A percentile compares a stretch with the other conserved stretches of the same genome.
Conservation (phyloP, 2,329 filamentous ascomycete genomes). For the Zymoseptoria ardabiliae region DNA sequence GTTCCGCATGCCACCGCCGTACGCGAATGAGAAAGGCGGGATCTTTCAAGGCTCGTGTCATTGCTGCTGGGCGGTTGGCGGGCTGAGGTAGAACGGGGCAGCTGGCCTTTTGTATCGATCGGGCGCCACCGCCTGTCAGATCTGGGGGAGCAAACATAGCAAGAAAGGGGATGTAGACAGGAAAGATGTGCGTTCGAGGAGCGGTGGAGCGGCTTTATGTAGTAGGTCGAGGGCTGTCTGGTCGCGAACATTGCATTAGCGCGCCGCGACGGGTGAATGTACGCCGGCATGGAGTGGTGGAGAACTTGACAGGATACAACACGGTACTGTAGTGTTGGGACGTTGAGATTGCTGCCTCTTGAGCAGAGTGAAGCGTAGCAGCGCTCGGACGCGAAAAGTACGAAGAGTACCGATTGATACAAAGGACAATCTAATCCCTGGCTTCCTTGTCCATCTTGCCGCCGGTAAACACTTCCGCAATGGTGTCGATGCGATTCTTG, state of each 20-base stretch:
- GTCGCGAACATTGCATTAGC: not conserved
- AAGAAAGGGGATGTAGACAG: not conserved
- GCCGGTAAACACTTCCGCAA: constrained; percentile 61
- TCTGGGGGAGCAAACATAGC: not conserved
- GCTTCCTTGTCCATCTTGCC: constrained; percentile 46
- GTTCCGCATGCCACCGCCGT: not conserved
- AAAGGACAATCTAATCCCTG: not conserved
- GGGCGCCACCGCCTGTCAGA: not conserved
- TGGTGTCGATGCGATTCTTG: constrained; percentile 53
- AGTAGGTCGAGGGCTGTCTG: not conserved
- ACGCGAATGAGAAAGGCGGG: not conserved
- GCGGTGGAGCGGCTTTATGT: not conserved
- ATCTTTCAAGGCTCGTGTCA: not conserved
- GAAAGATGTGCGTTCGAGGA: not conserved
- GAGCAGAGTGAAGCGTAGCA: not conserved
- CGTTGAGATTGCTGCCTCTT: not conserved
- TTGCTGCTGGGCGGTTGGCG: not conserved
- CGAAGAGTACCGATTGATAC: not conserved
- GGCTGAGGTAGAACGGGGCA: not conserved
- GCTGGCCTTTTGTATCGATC: not conserved
- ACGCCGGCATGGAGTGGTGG: not conserved
- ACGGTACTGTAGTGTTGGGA: not conserved
- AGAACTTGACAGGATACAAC: not conserved
- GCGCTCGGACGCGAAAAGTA: not conserved
- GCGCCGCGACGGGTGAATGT: not conserved